These are phyloP conservation scores for Clonostachys solani DNA, from an alignment of 2,329 filamentous ascomycete genomes.

Conservation along the genomic window DNA sequence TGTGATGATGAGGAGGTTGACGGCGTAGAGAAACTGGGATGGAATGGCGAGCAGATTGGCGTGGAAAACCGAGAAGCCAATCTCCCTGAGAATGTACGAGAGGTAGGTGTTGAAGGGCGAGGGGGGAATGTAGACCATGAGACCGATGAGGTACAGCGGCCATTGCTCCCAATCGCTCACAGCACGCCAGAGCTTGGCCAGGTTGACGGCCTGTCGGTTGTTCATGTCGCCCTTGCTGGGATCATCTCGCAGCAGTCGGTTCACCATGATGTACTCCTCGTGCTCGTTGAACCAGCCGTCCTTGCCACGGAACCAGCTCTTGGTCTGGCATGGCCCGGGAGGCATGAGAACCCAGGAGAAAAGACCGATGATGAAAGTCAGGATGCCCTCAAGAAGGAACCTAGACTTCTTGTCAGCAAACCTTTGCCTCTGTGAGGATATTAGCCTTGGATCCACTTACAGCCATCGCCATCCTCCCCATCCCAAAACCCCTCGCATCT, in stretches of 20 bases:
- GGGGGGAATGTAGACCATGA: conserved; percentile 39
- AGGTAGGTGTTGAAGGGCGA: conserved; percentile 37
- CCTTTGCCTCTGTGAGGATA: neutral
- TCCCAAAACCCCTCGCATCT: conserved; percentile 27
- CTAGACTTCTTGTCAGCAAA: neutral
- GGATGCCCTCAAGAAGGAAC: conserved; percentile 13
- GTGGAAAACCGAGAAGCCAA: conserved; percentile 39
- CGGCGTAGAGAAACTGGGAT: conserved; percentile 35
- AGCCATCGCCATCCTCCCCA: conserved; percentile 34
- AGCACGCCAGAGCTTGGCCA: conserved; percentile 39
- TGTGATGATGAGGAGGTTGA: conserved; percentile 40
- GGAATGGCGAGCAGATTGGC: conserved; percentile 41
- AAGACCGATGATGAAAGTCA: conserved; percentile 34
- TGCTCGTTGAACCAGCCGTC: conserved; percentile 58
- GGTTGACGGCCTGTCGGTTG: conserved; percentile 42
- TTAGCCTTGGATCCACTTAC: conserved; percentile 1
- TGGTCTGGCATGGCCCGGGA: conserved; percentile 42
- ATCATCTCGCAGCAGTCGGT: conserved; percentile 55
- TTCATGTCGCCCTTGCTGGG: conserved; percentile 59
- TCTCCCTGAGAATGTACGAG: conserved; percentile 33
- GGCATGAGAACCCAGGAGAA: conserved; percentile 41
- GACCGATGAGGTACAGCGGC: conserved; percentile 49
- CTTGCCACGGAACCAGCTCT: conserved; percentile 51
- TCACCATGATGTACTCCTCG: conserved; percentile 60
- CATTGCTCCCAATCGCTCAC: conserved; percentile 58